These are phyloP conservation scores for Saturnispora dispora DNA, from an alignment of 805 yeast genomes.

Conservation along the genomic window DNA sequence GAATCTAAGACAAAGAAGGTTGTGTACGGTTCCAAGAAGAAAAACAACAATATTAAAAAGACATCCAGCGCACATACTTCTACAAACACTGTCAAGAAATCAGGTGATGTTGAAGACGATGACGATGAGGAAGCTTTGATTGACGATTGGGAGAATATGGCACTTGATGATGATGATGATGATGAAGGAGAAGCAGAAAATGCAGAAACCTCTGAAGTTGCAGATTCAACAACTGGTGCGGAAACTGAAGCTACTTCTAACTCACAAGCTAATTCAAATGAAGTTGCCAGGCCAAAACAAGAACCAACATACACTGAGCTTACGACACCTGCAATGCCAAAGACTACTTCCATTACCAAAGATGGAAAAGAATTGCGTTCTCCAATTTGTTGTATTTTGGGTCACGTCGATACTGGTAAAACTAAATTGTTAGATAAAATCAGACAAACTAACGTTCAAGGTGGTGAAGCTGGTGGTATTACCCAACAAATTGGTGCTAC, in stretches of 20 bases:
- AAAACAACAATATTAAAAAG: conserved; percentile 30
- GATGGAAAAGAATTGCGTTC: conserved; percentile 65
- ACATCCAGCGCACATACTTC: conserved; percentile 16
- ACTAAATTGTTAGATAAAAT: conserved; percentile 93
- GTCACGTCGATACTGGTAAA: conserved; percentile 99
- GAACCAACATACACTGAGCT: conserved; percentile 10
- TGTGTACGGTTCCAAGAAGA: conserved; percentile 67
- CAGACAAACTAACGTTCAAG: conserved; percentile 98
- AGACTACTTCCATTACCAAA: conserved; percentile 15
- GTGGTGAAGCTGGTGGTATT: conserved; percentile 99
- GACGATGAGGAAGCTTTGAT: conserved; percentile 38
- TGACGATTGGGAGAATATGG: conserved; percentile 84
- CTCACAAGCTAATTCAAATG: conserved; percentile 13
- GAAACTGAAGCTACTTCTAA: conserved; percentile 26
- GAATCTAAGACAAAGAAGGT: conserved; percentile 35
- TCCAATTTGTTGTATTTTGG: conserved; percentile 97
- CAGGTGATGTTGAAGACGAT: conserved; percentile 31
- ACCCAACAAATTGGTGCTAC: conserved; percentile 99
- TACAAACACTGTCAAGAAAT: conserved; percentile 2
- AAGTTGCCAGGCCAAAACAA: conserved; percentile 23
- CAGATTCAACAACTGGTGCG: conserved; percentile 22
- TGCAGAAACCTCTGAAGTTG: conserved; percentile 26
- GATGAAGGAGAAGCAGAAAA: conserved; percentile 23
- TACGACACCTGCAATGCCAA: conserved; percentile 8
- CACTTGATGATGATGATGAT: conserved; percentile 36